Conservation (phyloP, 164 flowering plant species). For the Tetrastigma voinierianum region DNA sequence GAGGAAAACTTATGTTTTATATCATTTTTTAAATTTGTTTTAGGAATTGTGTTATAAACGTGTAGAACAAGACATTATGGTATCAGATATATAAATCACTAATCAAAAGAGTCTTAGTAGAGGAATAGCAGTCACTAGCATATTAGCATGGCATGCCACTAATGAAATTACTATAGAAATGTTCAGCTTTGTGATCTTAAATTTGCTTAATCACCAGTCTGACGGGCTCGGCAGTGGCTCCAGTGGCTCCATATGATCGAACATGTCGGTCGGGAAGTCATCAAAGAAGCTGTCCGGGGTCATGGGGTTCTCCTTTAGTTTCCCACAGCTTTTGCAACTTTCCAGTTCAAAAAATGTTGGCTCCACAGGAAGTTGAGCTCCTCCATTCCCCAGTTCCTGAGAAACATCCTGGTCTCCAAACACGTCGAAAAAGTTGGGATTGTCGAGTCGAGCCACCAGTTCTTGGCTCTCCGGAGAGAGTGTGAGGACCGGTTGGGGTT, state of each 20-base stretch:
- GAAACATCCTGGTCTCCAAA: conserved; percentile 26
- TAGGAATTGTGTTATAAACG: too few species aligned
- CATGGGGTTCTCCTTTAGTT: conserved; percentile 13
- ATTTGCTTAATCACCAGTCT: conserved; percentile 14
- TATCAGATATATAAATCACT: too few species aligned
- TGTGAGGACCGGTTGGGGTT: conserved; percentile 27
- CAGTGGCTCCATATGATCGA: conserved; percentile 39
- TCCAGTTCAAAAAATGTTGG: conserved; percentile 19
- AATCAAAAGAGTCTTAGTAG: conserved; percentile 2
- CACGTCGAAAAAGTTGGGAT: conserved; percentile 34
- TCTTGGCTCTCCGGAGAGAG: conserved; percentile 42
- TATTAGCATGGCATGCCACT: neutral
- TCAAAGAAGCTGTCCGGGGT: conserved; percentile 62
- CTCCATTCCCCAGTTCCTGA: conserved; percentile 15
- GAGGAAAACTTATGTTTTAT: too few species aligned
- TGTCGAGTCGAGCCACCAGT: conserved; percentile 27
- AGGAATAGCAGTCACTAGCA: neutral
- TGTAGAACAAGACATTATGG: too few species aligned
- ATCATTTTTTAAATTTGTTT: too few species aligned
- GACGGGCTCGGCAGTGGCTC: conserved; percentile 38
- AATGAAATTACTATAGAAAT: neutral
- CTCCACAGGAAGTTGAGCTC: conserved; percentile 7
- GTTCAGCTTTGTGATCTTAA: neutral
- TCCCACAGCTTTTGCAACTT: conserved; percentile 8
- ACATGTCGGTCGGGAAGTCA: conserved; percentile 68